Conservation (phyloP, 2,329 filamentous ascomycete genomes). For the Ophiognomonia clavigignenti-juglandacearum region DNA sequence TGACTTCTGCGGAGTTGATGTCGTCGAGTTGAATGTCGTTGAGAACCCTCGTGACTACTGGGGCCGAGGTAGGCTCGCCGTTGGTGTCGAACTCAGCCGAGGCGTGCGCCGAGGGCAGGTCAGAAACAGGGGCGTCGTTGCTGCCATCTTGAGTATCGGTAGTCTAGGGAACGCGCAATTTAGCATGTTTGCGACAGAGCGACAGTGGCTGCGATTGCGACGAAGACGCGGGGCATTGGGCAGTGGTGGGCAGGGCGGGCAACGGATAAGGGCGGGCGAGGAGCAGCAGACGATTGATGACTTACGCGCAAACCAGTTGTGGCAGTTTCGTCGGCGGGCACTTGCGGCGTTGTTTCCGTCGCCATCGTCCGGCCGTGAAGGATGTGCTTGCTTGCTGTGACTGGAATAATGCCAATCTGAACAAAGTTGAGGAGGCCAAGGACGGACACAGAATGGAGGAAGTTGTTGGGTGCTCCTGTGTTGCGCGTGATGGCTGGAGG, state of each 20-base stretch:
- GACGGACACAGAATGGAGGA: too few relatives aligned
- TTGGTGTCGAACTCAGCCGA: conserved; percentile 37
- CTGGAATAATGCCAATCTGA: too few relatives aligned
- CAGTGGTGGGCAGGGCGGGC: too few relatives aligned
- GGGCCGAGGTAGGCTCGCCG: conserved; percentile 39
- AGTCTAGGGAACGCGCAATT: too few relatives aligned
- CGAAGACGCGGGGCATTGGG: too few relatives aligned
- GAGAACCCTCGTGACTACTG: conserved; percentile 55
- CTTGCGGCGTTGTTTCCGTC: conserved; percentile 53
- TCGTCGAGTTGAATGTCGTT: conserved; percentile 53
- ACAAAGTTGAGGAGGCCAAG: too few relatives aligned
- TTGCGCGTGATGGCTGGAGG: too few relatives aligned
- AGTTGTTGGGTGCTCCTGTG: too few relatives aligned
- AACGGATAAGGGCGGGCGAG: too few relatives aligned
- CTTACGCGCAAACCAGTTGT: conserved; percentile 42
- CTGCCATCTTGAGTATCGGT: conserved; percentile 15
- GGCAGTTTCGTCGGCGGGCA: conserved; percentile 49
- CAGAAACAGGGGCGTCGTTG: conserved; percentile 11
- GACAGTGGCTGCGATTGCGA: conserved; percentile 27
- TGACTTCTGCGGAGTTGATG: conserved; percentile 59
- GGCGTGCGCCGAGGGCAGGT: conserved; percentile 4
- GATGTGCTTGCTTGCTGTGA: conserved; percentile 13
- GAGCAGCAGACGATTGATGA: conserved; percentile 15
- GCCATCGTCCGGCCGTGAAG: conserved; percentile 52
- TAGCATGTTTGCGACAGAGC: conserved; percentile 30